A percentile compares a stretch with the other conserved stretches of the same genome.
Evolutionary conservation across 1,139 yeast species (phyloP).

Genomic region (Hyphopichia fennica): DNA sequence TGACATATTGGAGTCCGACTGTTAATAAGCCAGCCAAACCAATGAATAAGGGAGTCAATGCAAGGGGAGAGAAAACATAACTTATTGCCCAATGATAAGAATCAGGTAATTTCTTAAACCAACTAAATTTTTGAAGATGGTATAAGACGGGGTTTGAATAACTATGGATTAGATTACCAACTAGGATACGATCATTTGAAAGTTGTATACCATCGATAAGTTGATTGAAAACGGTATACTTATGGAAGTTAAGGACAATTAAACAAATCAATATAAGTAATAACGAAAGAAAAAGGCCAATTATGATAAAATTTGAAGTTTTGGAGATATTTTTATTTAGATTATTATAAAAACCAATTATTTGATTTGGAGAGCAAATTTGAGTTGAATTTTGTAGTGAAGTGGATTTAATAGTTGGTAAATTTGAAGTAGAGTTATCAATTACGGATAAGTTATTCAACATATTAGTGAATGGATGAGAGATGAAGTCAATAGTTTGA

Average conservation of each 20-base stretch:
- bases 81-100: conserved; percentile 46
- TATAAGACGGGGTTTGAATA: conserved; percentile 19
- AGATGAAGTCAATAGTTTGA: conserved; percentile 22
- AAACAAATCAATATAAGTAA: neutral
- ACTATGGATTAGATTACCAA: conserved; percentile 1
- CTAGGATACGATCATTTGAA: neutral
- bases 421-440: conserved; percentile 18
- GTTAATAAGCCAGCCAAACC: conserved; percentile 50
- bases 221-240: neutral
- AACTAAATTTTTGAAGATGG: conserved; percentile 10
- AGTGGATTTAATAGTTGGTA: conserved; percentile 4
- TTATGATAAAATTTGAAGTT: conserved; percentile 1
- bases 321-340: neutral
- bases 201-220: neutral
- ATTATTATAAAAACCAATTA: neutral
- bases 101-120: conserved; percentile 5
- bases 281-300: neutral
- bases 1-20: conserved; percentile 46
- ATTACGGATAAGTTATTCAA: conserved; percentile 2
- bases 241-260: neutral
- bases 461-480: conserved; percentile 20
- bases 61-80: conserved; percentile 46
- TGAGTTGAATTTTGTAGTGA: neutral
- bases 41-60: conserved; percentile 43
- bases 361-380: neutral